phyloP scores from a whole-genome alignment of 768 basidiomycete genomes.

The Termitomyces sp. region DNA sequence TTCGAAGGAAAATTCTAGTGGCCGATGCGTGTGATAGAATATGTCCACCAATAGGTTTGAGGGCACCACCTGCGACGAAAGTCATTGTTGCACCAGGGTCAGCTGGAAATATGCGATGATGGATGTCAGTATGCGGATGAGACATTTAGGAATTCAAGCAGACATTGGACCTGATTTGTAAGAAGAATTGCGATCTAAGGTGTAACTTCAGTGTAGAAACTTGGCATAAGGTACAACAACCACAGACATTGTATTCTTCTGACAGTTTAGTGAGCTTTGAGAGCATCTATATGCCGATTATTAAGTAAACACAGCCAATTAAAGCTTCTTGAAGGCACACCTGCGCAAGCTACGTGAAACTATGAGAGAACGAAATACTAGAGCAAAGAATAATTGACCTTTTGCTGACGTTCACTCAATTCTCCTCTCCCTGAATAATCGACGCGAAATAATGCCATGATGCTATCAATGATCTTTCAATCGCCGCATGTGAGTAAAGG shows the following conservation, averaged over 20 bases:
- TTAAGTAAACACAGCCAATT: not conserved
- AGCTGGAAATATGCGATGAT: constrained; percentile 34
- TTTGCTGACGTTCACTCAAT: constrained; percentile 90
- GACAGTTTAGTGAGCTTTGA: constrained; percentile 87
- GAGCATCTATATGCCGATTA: constrained; percentile 55
- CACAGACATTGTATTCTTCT: constrained; percentile 81
- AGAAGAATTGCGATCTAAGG: constrained; percentile 75
- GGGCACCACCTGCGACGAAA: constrained; percentile 89
- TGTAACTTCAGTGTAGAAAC: constrained; percentile 9
- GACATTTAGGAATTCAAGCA: constrained; percentile 8
- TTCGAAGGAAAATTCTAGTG: constrained; percentile 81
- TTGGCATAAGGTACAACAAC: not conserved
- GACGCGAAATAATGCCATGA: constrained; percentile 95
- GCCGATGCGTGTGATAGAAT: constrained; percentile 89
- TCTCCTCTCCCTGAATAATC: constrained; percentile 94
- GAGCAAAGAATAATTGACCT: constrained; percentile 33
- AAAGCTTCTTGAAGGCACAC: constrained; percentile 26
- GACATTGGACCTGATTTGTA: constrained; percentile 92
- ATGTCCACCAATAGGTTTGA: constrained; percentile 89
- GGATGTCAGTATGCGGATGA: not conserved
- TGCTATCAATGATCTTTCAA: constrained; percentile 84
- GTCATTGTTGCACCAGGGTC: constrained; percentile 95
- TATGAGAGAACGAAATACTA: constrained; percentile 11
- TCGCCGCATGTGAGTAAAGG: constrained; percentile 6
- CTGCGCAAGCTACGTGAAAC: constrained; percentile 67